A percentile compares a stretch with the other conserved stretches of the same genome.
phyloP scores from a whole-genome alignment of 352 stramenopile species.

The Phytophthora pluvialis region DNA sequence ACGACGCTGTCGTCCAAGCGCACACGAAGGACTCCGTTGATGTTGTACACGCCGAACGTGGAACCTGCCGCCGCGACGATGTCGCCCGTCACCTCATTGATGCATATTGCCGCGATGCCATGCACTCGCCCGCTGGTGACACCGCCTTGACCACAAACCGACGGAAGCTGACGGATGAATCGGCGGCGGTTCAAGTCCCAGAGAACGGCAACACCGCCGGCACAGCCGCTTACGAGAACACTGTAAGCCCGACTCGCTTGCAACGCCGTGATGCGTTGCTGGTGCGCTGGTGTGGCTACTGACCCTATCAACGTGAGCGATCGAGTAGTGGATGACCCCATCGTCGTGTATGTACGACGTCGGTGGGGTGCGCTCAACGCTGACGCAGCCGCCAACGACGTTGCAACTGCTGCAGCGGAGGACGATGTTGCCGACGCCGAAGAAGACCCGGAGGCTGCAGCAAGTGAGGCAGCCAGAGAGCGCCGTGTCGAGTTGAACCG shows the following conservation, averaged over 20 bases:
- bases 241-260: slow-evolving; percentile 70
- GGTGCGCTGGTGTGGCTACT: slow-evolving; percentile 50
- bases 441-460: slow-evolving; percentile 31
- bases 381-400: slow-evolving; percentile 34
- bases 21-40: slow-evolving; percentile 66
- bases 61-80: slow-evolving; percentile 57
- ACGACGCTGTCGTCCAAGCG: slow-evolving; percentile 54
- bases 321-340: slow-evolving; percentile 36
- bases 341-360: slow-evolving; percentile 28
- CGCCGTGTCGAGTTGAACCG: slow-evolving; percentile 39
- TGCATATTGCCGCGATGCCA: slow-evolving; percentile 53
- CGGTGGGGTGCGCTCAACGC: slow-evolving; percentile 36
- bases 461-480: slow-evolving; percentile 33
- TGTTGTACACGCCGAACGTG: slow-evolving; percentile 67
- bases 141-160: slow-evolving; percentile 15
- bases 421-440: slow-evolving; percentile 32
- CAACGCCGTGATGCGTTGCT: slow-evolving; percentile 49
- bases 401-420: slow-evolving; percentile 36
- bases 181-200: slow-evolving; percentile 78
- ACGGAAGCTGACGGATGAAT: slow-evolving; percentile 56
- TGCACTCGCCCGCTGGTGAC: background rate
- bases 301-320: slow-evolving; percentile 55
- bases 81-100: slow-evolving; percentile 73
- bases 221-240: slow-evolving; percentile 68
- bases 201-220: slow-evolving; percentile 56